Evolutionary conservation across 2,329 filamentous ascomycete genomes (phyloP).

Genomic region (Trichoderma simmonsii): DNA sequence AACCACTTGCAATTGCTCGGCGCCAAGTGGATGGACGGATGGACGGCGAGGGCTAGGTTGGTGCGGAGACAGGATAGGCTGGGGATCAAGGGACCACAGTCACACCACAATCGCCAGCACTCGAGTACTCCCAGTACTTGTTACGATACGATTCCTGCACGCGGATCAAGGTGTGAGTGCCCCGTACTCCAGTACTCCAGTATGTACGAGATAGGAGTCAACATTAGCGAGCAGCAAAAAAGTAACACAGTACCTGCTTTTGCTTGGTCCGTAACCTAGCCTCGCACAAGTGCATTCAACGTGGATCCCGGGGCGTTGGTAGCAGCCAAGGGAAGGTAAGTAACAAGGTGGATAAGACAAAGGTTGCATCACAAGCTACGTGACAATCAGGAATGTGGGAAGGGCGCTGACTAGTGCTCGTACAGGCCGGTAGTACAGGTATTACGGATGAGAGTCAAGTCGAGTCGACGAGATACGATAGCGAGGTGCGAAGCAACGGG

Average conservation of each 20-base stretch:
- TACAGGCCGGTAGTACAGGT: neutral
- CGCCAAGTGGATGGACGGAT: slow-evolving; percentile 19
- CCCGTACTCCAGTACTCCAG: neutral
- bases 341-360: slow-evolving; percentile 12
- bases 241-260: neutral
- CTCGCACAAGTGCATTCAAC: slow-evolving; percentile 11
- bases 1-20: neutral
- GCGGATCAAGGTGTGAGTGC: neutral
- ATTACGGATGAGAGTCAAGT: neutral
- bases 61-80: slow-evolving; percentile 15
- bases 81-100: slow-evolving; percentile 8
- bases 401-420: slow-evolving; percentile 15
- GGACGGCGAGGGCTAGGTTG: slow-evolving; percentile 10
- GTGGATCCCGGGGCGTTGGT: slow-evolving; percentile 20
- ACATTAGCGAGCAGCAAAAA: neutral
- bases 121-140: no score
- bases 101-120: slow-evolving; percentile 11
- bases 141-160: neutral
- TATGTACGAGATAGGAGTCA: slow-evolving; percentile 10
- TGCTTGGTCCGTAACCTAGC: neutral
- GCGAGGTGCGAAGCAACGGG: neutral
- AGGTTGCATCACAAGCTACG: slow-evolving; percentile 18
- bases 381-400: slow-evolving; percentile 19
- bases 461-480: no score
- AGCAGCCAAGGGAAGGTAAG: slow-evolving; percentile 11